A percentile compares a stretch with the other conserved stretches of the same genome.
These are phyloP conservation scores for Chlorella sp. DNA, from an alignment of 139 green algal species.

Conservation along the genomic window DNA sequence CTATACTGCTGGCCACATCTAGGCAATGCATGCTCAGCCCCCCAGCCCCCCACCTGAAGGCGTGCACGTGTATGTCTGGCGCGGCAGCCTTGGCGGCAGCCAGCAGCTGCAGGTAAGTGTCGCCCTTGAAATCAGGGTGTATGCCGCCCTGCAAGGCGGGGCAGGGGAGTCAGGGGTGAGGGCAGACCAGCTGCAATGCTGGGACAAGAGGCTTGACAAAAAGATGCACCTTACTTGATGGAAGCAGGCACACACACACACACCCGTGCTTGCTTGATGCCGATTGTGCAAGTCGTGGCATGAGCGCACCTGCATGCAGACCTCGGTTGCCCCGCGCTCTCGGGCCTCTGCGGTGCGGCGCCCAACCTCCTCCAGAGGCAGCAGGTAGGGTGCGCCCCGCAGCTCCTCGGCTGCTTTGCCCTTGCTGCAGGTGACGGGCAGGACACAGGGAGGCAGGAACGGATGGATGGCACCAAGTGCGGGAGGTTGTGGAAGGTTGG, in stretches of 20 bases:
- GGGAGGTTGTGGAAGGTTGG: no score
- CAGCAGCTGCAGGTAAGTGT: constrained; percentile 84
- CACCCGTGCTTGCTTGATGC: background rate
- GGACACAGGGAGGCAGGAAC: background rate
- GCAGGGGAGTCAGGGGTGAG: background rate
- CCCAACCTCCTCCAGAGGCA: constrained; percentile 74
- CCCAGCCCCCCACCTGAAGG: constrained; percentile 62
- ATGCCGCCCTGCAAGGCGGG: constrained; percentile 76
- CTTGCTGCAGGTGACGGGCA: constrained; percentile 22
- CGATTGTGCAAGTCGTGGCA: background rate
- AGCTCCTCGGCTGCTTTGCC: constrained; percentile 61
- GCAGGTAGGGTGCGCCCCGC: constrained; percentile 78
- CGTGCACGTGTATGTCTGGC: constrained; percentile 88
- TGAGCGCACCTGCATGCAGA: constrained; percentile 65
- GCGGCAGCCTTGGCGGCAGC: constrained; percentile 72
- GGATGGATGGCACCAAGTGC: no score
- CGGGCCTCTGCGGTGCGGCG: constrained; percentile 79
- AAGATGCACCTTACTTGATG: no score
- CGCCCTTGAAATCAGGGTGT: constrained; percentile 84
- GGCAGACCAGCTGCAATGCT: background rate
- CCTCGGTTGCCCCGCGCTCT: constrained; percentile 84
- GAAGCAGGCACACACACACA: background rate
- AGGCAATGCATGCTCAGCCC: no score
- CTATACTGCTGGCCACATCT: no score
- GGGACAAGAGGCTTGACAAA: no score